Base-by-base conservation (phyloP, 169 alveolate genomes). In the Plasmodium falciparum region DNA sequence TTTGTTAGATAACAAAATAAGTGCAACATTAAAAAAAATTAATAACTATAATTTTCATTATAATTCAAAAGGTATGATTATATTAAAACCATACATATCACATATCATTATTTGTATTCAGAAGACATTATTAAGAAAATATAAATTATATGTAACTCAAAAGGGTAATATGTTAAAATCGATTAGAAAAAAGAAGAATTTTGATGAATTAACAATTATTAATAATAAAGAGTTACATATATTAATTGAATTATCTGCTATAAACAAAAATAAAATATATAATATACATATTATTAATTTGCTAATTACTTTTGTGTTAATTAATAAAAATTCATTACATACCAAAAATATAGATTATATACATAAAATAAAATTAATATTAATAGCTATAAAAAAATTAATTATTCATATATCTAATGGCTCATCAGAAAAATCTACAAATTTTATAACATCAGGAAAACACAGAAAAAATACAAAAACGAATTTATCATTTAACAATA, bases 161-260 rank as follows among this genome's bases (percentile, higher is more conserved):
- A 80, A 15, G 12, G 39, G 59, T 12, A 26, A 26, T 12, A 62
- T 39, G 58, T 39, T n/a, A 0, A 12, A 72, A 56, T 62, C 49
- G 0, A 66, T 45, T 39, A 71, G 24, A 47, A 86, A 54, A 71
- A 86, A 54, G 2, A 61, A 72, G 43, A 86, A 20, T 20, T 24
- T 52, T 11, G 22, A 56, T 2, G 88, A 58, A 20, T 15, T 86
- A 26, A 59, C 22, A 59, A 59, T 86, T 86, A 65, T 86, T 72
- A 72, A 15, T 33, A 62, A 86, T 86, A 86, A 86, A 62, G 92
- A 86, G 50, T 50, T 86, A 20, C 56, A 86, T 54, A 86, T 86
- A 15, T 47, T 86, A 70, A 86, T 86, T 49, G 92, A 86, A 62
- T 72, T 86, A 6, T 70, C 92, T n/a, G n/a, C 92, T n/a, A 33